A percentile compares a stretch with the other conserved stretches of the same genome.
Conservation (phyloP, 2,329 filamentous ascomycete genomes). For the Fusarium annulatum region DNA sequence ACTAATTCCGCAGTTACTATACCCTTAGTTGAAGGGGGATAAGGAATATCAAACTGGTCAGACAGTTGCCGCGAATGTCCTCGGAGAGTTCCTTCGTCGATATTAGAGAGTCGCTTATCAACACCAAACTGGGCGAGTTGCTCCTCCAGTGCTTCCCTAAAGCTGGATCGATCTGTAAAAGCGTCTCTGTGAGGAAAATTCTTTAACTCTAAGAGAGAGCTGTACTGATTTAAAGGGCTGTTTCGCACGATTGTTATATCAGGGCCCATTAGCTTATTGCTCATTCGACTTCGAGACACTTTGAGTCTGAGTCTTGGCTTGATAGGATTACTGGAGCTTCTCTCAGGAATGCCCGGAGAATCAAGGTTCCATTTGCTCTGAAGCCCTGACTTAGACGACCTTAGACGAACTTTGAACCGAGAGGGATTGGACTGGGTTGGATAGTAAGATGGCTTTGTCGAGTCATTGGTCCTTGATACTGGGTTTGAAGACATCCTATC, state of each 20-base stretch:
- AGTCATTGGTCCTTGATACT: neutral
- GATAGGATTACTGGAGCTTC: constrained; percentile 21
- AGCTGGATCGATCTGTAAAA: constrained; percentile 16
- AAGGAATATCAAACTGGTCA: constrained; percentile 52
- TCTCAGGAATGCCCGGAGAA: neutral
- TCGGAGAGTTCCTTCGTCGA: constrained; percentile 16
- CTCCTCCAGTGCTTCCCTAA: constrained; percentile 19
- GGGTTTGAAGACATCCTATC: neutral
- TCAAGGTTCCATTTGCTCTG: constrained; percentile 7
- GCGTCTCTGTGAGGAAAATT: constrained; percentile 29
- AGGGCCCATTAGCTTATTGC: constrained; percentile 22
- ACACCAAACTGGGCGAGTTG: constrained; percentile 11
- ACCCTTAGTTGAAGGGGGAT: constrained; percentile 42
- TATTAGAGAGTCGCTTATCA: constrained; percentile 10
- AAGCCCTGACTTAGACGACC: constrained; percentile 31
- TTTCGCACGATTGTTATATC: constrained; percentile 30
- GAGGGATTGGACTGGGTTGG: constrained; percentile 23
- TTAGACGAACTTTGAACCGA: constrained; percentile 47
- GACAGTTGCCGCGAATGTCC: constrained; percentile 41
- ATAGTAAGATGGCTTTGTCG: neutral
- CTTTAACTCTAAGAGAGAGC: constrained; percentile 48
- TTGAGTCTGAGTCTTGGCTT: constrained; percentile 47
- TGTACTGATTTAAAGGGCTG: constrained; percentile 48
- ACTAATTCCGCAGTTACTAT: constrained; percentile 18
- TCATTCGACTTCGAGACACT: constrained; percentile 48